phyloP scores from a whole-genome alignment of 2,329 filamentous ascomycete species.

The Daldinia eschscholtzii region DNA sequence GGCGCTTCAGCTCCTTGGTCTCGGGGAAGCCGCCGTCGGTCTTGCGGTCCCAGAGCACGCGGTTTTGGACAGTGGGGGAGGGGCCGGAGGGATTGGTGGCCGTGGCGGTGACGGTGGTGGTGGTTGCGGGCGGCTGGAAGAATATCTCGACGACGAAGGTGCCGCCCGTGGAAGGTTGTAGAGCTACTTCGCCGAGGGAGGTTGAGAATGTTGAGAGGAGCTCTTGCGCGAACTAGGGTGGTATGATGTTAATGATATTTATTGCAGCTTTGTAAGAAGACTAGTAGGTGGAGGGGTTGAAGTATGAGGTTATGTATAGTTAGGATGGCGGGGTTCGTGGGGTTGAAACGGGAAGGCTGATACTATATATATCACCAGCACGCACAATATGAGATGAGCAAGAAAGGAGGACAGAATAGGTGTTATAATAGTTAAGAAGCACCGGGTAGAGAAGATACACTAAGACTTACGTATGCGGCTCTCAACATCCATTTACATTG shows the following conservation, averaged over 20 bases:
- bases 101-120: too few relatives aligned
- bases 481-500: conserved; percentile 94
- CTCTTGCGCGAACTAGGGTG: conserved; percentile 85
- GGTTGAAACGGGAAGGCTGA: background rate
- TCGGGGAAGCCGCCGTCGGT: conserved; percentile 91
- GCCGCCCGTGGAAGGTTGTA: conserved; percentile 87
- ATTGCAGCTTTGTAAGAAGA: background rate
- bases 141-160: conserved; percentile 80
- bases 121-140: conserved; percentile 40
- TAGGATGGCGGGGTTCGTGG: conserved; percentile 21
- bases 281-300: background rate
- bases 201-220: conserved; percentile 92
- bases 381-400: background rate
- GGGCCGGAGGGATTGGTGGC: conserved; percentile 39
- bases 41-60: conserved; percentile 88
- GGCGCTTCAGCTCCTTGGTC: conserved; percentile 89
- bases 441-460: conserved; percentile 4
- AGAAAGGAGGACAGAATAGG: background rate
- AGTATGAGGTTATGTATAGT: background rate
- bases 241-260: background rate
- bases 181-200: conserved; percentile 85
- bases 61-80: conserved; percentile 56
- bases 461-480: conserved; percentile 79
- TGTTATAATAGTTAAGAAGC: background rate
- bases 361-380: background rate